Base-by-base conservation (phyloP, 2,329 filamentous ascomycete species). In the Trichoderma harzianum region DNA sequence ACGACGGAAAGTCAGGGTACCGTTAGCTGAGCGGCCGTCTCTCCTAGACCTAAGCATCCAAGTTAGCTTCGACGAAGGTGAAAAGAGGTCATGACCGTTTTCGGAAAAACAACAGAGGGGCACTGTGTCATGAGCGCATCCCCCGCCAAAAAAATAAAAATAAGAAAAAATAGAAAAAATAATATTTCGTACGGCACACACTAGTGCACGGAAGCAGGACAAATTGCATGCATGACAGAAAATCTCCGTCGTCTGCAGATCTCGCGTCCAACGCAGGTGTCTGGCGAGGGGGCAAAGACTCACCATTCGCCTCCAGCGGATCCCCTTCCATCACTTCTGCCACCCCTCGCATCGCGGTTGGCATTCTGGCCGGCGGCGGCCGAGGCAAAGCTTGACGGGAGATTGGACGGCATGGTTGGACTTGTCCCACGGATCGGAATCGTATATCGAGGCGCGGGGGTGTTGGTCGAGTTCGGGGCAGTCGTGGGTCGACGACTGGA, bases 301-400 rank as follows among this genome's bases (percentile, higher is more conserved):
- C 87, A 94, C 92, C 92, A 94, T 82, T 94, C 92, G 84, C 89
- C 90, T 81, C 88, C 88, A 75, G 84, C 84, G 80, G 80, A 82
- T 75, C 85, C 85, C 75, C 88, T 86, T 73, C 84, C 84, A 76
- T 89, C 88, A 78, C 81, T 85, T 83, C 87, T 89, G 80, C 86
- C 88, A 83, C 82, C 83, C 84, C 86, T 87, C 77, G 84, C 81
- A 81, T 88, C 89, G 80, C 86, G 88, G 83, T 81, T 90, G 80
- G 86, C 84, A 78, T 87, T 90, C 82, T 93, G 92, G 82, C 92
- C 92, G 80, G 92, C 92, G 77, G 92, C 92, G 78, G 92, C 92
- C 80, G 92, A 94, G 81, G 92, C 92, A 84, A 95, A 95, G 86
- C 91, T 94, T 77, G 92, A 93, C 78, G 92, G 90, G 82, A 94